Base-by-base conservation (phyloP, 1,284 basidiomycete species). In the Sparassis latifolia region DNA sequence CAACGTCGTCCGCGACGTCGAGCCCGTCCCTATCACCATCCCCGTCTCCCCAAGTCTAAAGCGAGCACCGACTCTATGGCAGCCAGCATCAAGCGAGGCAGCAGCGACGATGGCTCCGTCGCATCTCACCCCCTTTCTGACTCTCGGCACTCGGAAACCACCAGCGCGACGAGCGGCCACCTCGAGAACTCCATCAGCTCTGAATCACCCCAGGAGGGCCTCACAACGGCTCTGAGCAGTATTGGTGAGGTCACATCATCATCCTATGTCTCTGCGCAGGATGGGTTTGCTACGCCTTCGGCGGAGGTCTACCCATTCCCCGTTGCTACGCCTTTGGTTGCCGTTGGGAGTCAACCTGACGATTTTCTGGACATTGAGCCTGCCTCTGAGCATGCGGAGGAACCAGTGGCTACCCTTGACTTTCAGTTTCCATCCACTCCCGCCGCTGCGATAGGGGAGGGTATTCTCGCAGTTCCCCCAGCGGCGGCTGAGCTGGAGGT, bases 401-500 rank as follows among this genome's bases (percentile, higher is more conserved):
- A 41, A 32, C 42, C 10, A 30, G 44, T 27, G 45, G 41, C 39
- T 33, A 44, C 44, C 12, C 40, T 48, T 42, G 47, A 48, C 20
- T 28, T 46, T 27, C 42, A 31, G 10, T 47, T 47, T n/a, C 47
- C 35, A 31, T 20, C 45, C 9, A 10, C 49, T 29, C 42, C 50
- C n/a, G 27, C 50, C 10, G 40, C 12, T 28, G 12, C 41, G 20
- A 12, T n/a, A 28, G 50, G 29, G 28, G 4, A 3, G 5, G 41
- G 29, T 40, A 10, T 10, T 7, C 30, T 12, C 3, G 42, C 31
- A 27, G 31, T 10, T 20, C 27, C 31, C 33, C 48, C 48, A 33
- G 48, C 5, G 2, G 2, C 10, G 20, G 31, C 44, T 2, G 49
- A 48, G 58, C 69, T 71, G 20, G 76, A 77, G 51, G 70, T 69